Evolutionary conservation across 352 stramenopile species (phyloP).

Genomic region (Globisporangium echinulatum): DNA sequence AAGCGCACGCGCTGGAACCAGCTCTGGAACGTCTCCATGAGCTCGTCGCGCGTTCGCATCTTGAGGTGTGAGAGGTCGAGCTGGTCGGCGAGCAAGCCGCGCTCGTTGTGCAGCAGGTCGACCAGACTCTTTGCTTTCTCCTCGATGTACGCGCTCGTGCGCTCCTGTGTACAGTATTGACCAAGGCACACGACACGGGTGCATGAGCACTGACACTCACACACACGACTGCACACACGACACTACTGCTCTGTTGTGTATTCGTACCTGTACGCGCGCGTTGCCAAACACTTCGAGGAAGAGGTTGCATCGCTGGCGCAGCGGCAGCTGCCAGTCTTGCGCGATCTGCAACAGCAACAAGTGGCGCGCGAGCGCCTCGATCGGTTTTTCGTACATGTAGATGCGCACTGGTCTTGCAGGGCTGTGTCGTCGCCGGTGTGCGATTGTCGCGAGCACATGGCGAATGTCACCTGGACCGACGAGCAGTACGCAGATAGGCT

Average conservation of each 20-base stretch:
- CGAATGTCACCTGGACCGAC: conserved; percentile 71
- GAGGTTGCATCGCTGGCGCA: conserved; percentile 84
- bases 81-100: conserved; percentile 43
- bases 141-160: conserved; percentile 82
- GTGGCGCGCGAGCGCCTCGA: conserved; percentile 85
- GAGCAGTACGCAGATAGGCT: conserved; percentile 54
- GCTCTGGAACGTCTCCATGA: conserved; percentile 82
- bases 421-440: conserved; percentile 33
- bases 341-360: conserved; percentile 86
- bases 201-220: background rate
- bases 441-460: conserved; percentile 56
- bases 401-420: conserved; percentile 58
- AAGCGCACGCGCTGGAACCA: conserved; percentile 72
- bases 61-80: conserved; percentile 86
- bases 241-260: no score
- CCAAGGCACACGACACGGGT: background rate
- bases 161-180: conserved; percentile 27
- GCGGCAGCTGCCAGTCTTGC: conserved; percentile 80
- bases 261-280: conserved; percentile 62
- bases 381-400: conserved; percentile 83
- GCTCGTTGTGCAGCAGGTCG: conserved; percentile 69
- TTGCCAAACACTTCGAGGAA: conserved; percentile 95
- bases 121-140: conserved; percentile 61
- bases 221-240: background rate
- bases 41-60: conserved; percentile 84